Conservation (phyloP, 306 rosid species). For the Dalbergia cochinchinensis region DNA sequence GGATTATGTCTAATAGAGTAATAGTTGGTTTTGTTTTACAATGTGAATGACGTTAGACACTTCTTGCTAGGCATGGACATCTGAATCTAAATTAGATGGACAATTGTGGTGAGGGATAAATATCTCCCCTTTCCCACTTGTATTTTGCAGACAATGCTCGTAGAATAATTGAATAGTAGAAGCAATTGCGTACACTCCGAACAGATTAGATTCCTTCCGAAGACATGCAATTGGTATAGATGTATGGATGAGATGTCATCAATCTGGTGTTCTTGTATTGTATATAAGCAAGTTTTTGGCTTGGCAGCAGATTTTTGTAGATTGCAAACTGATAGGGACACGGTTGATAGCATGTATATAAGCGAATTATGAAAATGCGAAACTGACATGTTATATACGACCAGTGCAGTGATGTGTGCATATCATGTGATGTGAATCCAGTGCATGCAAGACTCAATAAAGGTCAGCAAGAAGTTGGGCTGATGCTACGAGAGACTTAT, state of each 20-base stretch:
- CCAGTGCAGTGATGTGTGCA: not conserved
- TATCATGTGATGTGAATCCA: not conserved
- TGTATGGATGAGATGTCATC: not conserved
- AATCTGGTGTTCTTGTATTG: not conserved
- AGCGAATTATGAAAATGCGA: not conserved
- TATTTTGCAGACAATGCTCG: not conserved
- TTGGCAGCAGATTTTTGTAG: not conserved
- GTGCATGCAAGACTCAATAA: not conserved
- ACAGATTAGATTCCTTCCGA: not conserved
- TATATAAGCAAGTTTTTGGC: not conserved
- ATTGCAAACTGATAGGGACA: not conserved
- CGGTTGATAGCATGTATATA: not conserved
- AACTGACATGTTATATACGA: not conserved
- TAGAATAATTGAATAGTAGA: not conserved
- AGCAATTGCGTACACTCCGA: not conserved
- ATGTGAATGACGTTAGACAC: not conserved
- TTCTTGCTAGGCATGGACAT: not conserved
- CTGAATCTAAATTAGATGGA: not conserved
- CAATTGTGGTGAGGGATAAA: slow-evolving; percentile 36
- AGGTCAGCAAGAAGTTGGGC: not conserved
- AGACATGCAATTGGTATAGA: not conserved
- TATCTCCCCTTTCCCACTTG: not conserved
- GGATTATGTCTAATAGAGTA: not conserved
- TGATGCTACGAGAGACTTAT: too few species aligned
- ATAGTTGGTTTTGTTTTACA: not conserved